Percentiles rank a stretch among this genome's conserved stretches.
phyloP scores from a whole-genome alignment of 1,284 basidiomycete species.

The Apiotrichum sp. region DNA sequence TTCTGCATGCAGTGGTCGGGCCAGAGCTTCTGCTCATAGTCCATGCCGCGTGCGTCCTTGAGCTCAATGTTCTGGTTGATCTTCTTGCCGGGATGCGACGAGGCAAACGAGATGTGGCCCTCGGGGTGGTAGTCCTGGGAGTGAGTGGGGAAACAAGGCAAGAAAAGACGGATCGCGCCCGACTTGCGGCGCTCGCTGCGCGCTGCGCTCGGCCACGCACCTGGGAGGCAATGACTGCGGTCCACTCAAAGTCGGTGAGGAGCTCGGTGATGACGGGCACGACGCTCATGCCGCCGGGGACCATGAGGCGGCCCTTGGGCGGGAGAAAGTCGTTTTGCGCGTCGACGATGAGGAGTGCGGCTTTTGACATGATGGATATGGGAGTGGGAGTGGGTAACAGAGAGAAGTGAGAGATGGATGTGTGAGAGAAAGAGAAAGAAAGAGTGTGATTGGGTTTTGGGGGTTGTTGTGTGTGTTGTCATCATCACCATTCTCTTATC shows the following conservation, averaged over 20 bases:
- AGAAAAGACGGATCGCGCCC: neutral
- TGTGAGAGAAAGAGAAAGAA: no score
- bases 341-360: conserved; percentile 56
- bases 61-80: conserved; percentile 49
- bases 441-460: no score
- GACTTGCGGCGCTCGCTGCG: no score
- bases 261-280: conserved; percentile 51
- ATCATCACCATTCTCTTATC: no score
- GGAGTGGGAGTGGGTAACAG: neutral
- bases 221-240: conserved; percentile 52
- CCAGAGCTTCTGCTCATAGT: conserved; percentile 51
- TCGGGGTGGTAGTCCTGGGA: conserved; percentile 53
- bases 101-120: conserved; percentile 60
- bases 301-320: conserved; percentile 55
- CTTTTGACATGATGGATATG: neutral
- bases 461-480: no score
- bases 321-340: conserved; percentile 63
- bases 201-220: conserved; percentile 27
- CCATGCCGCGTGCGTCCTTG: conserved; percentile 31
- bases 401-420: no score
- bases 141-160: neutral
- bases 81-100: conserved; percentile 49
- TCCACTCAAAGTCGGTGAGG: conserved; percentile 50
- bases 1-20: conserved; percentile 52
- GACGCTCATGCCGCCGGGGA: conserved; percentile 50